Conservation (phyloP, 2,329 filamentous ascomycete species). For the Colletotrichum navitas region DNA sequence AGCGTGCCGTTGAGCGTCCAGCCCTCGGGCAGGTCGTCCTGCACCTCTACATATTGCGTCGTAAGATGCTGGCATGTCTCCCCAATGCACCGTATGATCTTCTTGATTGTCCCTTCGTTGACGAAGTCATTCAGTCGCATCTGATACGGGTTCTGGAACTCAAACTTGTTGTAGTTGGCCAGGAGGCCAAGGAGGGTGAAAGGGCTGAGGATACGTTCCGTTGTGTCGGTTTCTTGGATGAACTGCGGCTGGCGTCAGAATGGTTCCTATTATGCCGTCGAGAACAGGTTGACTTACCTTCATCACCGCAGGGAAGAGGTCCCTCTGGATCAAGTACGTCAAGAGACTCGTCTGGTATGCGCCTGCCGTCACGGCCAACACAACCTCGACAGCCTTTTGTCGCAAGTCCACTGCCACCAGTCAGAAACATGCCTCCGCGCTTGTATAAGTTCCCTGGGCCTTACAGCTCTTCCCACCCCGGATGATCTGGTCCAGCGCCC, state of each 20-base stretch:
- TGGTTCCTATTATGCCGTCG: not conserved
- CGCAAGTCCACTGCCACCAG: slow-evolving; percentile 75
- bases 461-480: slow-evolving; percentile 78
- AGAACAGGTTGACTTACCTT: slow-evolving; percentile 71
- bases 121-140: slow-evolving; percentile 94
- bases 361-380: slow-evolving; percentile 88
- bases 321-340: slow-evolving; percentile 94
- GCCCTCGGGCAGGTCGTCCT: slow-evolving; percentile 90
- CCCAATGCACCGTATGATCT: slow-evolving; percentile 83
- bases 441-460: slow-evolving; percentile 47
- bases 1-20: slow-evolving; percentile 88
- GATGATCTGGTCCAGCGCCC: slow-evolving; percentile 84
- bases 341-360: slow-evolving; percentile 95
- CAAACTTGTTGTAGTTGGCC: slow-evolving; percentile 99
- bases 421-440: slow-evolving; percentile 45
- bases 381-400: slow-evolving; percentile 82
- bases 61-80: slow-evolving; percentile 76
- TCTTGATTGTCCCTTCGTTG: slow-evolving; percentile 87
- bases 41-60: slow-evolving; percentile 83
- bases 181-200: slow-evolving; percentile 88
- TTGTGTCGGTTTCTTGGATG: slow-evolving; percentile 81
- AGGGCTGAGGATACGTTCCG: slow-evolving; percentile 75
- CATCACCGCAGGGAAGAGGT: slow-evolving; percentile 94
- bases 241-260: slow-evolving; percentile 63
- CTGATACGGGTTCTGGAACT: slow-evolving; percentile 97